Percentiles rank a stretch among this genome's conserved stretches.
Conservation (phyloP, 495 filamentous ascomycete genomes). For the Lophiostoma macrostomum region DNA sequence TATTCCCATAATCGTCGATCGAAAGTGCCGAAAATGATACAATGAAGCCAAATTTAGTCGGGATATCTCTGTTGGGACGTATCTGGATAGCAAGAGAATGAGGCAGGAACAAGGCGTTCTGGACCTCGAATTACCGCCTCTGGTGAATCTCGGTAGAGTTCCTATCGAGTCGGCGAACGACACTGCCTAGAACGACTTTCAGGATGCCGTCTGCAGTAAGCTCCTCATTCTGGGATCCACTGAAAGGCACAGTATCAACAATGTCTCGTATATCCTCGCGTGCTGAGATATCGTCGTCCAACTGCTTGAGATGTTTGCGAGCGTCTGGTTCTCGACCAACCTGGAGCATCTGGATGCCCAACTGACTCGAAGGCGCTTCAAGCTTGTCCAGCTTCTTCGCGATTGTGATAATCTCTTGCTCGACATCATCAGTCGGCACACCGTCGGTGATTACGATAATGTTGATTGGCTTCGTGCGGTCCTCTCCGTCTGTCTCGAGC, state of each 20-base stretch:
- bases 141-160: constrained; percentile 28
- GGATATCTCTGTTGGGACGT: too few relatives aligned
- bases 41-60: too few relatives aligned
- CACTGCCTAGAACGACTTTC: constrained; percentile 55
- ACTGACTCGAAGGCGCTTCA: constrained; percentile 75
- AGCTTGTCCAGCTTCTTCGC: constrained; percentile 70
- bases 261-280: constrained; percentile 72
- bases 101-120: too few relatives aligned
- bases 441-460: constrained; percentile 95
- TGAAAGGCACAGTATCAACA: constrained; percentile 87
- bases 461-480: constrained; percentile 80
- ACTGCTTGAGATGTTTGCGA: constrained; percentile 58
- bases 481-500: constrained; percentile 43
- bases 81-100: too few relatives aligned
- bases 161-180: constrained; percentile 27
- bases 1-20: too few relatives aligned
- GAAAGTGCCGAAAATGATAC: too few relatives aligned
- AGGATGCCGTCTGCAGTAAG: constrained; percentile 69
- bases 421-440: constrained; percentile 75
- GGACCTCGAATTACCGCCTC: neutral
- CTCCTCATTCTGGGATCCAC: constrained; percentile 42
- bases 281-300: constrained; percentile 66
- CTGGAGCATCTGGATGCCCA: constrained; percentile 97
- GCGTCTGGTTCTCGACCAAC: constrained; percentile 74
- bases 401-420: constrained; percentile 62